Conservation (phyloP, 495 filamentous ascomycete species). For the Polyplosphaeria fusca region DNA sequence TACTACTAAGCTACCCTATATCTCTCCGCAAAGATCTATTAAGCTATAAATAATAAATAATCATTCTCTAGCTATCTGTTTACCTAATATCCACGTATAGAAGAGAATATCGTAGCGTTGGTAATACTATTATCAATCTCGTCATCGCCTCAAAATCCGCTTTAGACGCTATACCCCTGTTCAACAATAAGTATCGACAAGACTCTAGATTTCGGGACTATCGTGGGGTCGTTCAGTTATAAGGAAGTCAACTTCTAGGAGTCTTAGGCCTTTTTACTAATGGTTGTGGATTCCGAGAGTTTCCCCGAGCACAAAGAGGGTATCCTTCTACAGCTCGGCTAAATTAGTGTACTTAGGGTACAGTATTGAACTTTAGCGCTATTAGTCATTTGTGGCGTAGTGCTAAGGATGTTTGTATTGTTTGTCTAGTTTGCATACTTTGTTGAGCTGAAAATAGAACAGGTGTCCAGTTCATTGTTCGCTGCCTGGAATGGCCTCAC, state of each 20-base stretch:
- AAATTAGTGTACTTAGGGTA: not conserved
- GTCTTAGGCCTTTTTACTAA: not conserved
- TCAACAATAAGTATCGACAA: constrained; percentile 2
- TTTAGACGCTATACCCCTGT: constrained; percentile 3
- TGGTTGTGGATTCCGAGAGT: constrained; percentile 7
- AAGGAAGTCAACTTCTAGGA: not conserved
- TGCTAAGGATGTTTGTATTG: not conserved
- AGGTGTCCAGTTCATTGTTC: not conserved
- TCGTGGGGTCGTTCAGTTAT: constrained; percentile 1
- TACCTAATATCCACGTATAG: not conserved
- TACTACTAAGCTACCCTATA: not conserved
- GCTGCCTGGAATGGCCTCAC: not conserved
- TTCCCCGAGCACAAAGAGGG: constrained; percentile 14
- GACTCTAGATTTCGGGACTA: constrained; percentile 8
- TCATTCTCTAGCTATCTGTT: not conserved
- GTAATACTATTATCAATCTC: not conserved
- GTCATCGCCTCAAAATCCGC: constrained; percentile 1
- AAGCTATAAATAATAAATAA: not conserved
- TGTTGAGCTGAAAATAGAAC: constrained; percentile 5
- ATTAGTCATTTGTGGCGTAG: constrained; percentile 6
- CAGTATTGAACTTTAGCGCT: not conserved
- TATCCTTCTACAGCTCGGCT: not conserved
- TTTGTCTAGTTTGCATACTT: constrained; percentile 1
- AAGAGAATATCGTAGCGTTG: not conserved
- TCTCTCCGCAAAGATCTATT: not conserved